Evolutionary conservation across 805 yeast genomes (phyloP).

Genomic region (Candida suzukii): DNA sequence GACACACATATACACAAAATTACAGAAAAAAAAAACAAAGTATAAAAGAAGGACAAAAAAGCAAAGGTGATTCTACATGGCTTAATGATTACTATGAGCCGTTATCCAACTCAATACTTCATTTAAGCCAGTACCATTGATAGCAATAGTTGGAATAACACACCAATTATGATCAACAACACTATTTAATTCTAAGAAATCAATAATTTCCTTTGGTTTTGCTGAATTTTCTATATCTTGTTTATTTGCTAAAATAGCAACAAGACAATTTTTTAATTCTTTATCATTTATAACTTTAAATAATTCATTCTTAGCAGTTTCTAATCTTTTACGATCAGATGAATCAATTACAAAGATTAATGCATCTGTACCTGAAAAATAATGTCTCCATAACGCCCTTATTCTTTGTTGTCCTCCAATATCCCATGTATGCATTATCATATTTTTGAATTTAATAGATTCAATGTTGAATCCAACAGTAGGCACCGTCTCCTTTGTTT

Average conservation of each 20-base stretch:
- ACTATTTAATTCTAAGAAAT: conserved; percentile 54
- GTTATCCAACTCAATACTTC: conserved; percentile 88
- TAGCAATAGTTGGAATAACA: conserved; percentile 85
- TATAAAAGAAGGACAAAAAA: too few species aligned
- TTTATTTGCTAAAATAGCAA: conserved; percentile 84
- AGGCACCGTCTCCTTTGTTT: conserved; percentile 74
- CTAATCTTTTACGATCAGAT: conserved; percentile 62
- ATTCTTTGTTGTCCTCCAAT: conserved; percentile 95
- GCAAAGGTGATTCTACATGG: too few species aligned
- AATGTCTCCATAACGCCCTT: conserved; percentile 92
- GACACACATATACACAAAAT: too few species aligned
- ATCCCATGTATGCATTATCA: conserved; percentile 63
- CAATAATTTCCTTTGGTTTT: conserved; percentile 76
- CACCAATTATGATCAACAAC: conserved; percentile 76
- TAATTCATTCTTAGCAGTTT: conserved; percentile 72
- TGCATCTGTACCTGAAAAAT: conserved; percentile 89
- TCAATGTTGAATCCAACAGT: conserved; percentile 90
- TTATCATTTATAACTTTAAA: conserved; percentile 74
- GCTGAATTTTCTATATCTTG: conserved; percentile 70
- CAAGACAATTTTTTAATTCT: conserved; percentile 71
- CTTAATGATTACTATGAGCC: conserved; percentile 36
- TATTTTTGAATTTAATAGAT: conserved; percentile 41
- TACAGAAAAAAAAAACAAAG: too few species aligned
- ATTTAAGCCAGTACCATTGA: conserved; percentile 81
- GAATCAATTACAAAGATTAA: conserved; percentile 87